These are phyloP conservation scores for Linanthus parryae DNA, from an alignment of 148 eudicot genomes.

Conservation along the genomic window DNA sequence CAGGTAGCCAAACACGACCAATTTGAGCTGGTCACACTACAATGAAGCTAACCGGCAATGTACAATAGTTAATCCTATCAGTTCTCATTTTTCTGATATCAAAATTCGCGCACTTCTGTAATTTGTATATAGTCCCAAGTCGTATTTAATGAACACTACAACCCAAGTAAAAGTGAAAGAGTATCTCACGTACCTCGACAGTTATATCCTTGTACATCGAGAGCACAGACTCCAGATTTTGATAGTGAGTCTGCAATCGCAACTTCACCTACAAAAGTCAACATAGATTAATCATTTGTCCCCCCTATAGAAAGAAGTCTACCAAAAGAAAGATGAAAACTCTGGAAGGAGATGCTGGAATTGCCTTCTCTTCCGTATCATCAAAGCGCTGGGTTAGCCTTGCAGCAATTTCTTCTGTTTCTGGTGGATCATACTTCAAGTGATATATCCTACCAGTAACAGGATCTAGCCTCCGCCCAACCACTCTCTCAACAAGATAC, in stretches of 20 bases:
- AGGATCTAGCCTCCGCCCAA: constrained; percentile 95
- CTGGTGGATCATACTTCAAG: constrained; percentile 91
- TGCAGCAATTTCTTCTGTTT: constrained; percentile 88
- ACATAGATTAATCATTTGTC: too few relatives aligned
- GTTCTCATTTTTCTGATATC: too few relatives aligned
- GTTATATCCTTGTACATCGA: constrained; percentile 70
- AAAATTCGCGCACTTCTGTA: too few relatives aligned
- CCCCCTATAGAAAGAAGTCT: too few relatives aligned
- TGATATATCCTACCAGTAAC: constrained; percentile 95
- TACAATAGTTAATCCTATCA: too few relatives aligned
- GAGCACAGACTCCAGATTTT: constrained; percentile 88
- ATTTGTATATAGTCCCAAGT: too few relatives aligned
- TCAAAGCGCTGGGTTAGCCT: constrained; percentile 97
- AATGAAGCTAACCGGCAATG: too few relatives aligned
- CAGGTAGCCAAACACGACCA: too few relatives aligned
- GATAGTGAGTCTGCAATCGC: constrained; percentile 85
- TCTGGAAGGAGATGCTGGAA: constrained; percentile 7
- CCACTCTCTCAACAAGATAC: constrained; percentile 93
- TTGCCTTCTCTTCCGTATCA: constrained; percentile 93
- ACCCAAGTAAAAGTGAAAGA: too few relatives aligned
- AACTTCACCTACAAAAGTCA: constrained; percentile 60
- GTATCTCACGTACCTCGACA: constrained; percentile 51
- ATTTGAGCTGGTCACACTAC: too few relatives aligned
- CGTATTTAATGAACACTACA: too few relatives aligned
- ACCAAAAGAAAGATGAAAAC: background rate